phyloP scores from a whole-genome alignment of 2,329 filamentous ascomycete genomes.

The Colletotrichum sp. region DNA sequence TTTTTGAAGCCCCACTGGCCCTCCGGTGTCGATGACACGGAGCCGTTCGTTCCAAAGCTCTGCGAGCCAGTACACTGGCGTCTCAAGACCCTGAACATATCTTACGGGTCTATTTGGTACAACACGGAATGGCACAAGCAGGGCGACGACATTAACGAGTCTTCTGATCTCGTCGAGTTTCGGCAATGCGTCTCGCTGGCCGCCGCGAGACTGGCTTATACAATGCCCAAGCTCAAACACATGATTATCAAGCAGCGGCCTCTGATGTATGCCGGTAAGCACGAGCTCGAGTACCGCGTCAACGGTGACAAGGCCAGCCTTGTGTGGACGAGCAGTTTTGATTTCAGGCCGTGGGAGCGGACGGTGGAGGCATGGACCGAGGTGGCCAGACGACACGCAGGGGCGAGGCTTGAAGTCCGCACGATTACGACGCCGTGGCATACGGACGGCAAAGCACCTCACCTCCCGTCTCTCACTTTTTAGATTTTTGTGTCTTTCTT shows the following conservation, averaged over 20 bases:
- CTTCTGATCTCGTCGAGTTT: constrained; percentile 20
- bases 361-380: constrained; percentile 26
- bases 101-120: constrained; percentile 25
- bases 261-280: constrained; percentile 28
- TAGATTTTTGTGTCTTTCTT: neutral
- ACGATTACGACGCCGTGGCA: neutral
- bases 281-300: constrained; percentile 22
- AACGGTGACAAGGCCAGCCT: constrained; percentile 1
- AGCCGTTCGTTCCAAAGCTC: constrained; percentile 1
- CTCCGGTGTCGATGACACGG: constrained; percentile 4
- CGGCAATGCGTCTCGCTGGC: constrained; percentile 25
- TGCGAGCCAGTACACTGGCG: constrained; percentile 7
- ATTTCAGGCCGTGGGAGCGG: constrained; percentile 23
- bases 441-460: constrained; percentile 14
- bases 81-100: constrained; percentile 21
- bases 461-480: constrained; percentile 13
- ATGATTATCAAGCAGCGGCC: constrained; percentile 24
- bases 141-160: constrained; percentile 22
- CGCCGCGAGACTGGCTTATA: constrained; percentile 22
- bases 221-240: constrained; percentile 24
- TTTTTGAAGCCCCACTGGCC: constrained; percentile 25
- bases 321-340: constrained; percentile 24
- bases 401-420: neutral
- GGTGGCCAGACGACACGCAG: constrained; percentile 20
- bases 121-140: constrained; percentile 25